phyloP scores from a whole-genome alignment of 1,284 basidiomycete genomes.

The Sanghuangporus weigelae region DNA sequence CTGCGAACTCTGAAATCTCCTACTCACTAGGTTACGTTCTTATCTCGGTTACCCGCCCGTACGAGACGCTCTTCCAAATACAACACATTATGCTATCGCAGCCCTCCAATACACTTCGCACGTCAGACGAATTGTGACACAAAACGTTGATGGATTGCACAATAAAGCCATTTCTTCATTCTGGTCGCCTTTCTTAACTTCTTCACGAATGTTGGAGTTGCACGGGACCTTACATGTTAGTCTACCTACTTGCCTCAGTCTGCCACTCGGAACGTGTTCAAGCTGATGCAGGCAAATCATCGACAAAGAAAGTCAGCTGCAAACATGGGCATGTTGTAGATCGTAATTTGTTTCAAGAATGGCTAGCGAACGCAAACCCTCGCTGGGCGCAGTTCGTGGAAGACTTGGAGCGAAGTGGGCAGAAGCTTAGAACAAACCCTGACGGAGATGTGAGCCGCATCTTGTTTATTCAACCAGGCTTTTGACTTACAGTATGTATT shows the following conservation, averaged over 20 bases:
- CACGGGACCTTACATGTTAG: constrained; percentile 85
- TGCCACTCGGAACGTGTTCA: neutral
- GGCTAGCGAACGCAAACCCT: constrained; percentile 71
- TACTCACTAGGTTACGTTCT: constrained; percentile 63
- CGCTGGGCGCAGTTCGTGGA: constrained; percentile 70
- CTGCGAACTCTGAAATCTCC: neutral
- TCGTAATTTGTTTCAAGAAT: constrained; percentile 69
- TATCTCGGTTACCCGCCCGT: constrained; percentile 82
- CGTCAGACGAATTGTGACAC: constrained; percentile 72
- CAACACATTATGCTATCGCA: constrained; percentile 81
- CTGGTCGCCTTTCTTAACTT: constrained; percentile 32
- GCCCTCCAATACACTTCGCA: constrained; percentile 70
- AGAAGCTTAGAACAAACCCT: constrained; percentile 76
- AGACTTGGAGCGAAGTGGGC: constrained; percentile 59
- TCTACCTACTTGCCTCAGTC: constrained; percentile 9
- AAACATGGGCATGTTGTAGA: constrained; percentile 60
- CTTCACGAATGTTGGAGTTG: constrained; percentile 67
- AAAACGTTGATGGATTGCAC: constrained; percentile 91
- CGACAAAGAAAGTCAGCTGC: constrained; percentile 67
- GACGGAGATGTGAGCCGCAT: constrained; percentile 78
- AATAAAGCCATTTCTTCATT: constrained; percentile 57
- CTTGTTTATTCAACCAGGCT: neutral
- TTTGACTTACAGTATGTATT: neutral
- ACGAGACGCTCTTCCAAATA: constrained; percentile 75
- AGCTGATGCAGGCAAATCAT: neutral